Conservation (phyloP, 2,329 filamentous ascomycete species). For the Xylariaceae sp. region DNA sequence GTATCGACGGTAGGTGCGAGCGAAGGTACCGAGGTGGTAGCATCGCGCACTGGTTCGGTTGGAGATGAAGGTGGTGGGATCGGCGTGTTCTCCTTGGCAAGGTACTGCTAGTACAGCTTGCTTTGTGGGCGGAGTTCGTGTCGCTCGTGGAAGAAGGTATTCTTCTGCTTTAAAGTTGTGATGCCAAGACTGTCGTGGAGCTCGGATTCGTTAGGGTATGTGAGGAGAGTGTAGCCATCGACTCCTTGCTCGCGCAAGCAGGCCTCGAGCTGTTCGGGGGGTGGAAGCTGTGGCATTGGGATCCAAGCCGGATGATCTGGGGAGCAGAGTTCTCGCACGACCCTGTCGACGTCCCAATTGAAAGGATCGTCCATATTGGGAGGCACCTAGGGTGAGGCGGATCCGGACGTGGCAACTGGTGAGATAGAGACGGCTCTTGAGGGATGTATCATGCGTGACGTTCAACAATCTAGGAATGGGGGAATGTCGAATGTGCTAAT, state of each 20-base stretch:
- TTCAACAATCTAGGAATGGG: no score
- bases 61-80: background rate
- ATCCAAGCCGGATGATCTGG: no score
- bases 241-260: background rate
- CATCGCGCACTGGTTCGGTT: background rate
- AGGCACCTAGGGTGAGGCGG: no score
- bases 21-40: background rate
- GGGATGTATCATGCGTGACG: no score
- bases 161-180: background rate
- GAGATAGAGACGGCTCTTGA: no score
- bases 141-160: background rate
- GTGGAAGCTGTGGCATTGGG: background rate
- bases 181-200: background rate
- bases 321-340: no score
- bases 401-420: no score
- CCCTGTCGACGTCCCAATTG: no score
- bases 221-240: background rate
- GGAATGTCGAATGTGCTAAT: no score
- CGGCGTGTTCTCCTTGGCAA: slow-evolving; percentile 1
- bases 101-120: background rate
- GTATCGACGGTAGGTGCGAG: background rate
- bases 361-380: no score
- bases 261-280: background rate
- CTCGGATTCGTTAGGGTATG: background rate
- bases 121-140: background rate